Conservation (phyloP, 208 protist species). For the Leishmania major region DNA sequence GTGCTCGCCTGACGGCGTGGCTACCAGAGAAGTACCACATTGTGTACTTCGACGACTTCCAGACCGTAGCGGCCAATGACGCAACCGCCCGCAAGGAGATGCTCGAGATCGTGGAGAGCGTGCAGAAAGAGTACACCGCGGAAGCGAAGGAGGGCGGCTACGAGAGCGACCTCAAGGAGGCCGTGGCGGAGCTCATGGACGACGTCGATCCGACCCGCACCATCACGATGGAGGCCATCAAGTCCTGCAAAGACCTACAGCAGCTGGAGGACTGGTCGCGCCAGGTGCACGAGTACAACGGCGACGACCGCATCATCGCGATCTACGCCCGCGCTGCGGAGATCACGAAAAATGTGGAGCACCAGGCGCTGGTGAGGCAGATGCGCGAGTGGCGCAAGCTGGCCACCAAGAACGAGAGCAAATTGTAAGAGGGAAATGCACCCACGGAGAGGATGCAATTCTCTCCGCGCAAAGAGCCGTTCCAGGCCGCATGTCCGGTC, state of each 20-base stretch:
- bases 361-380: conserved; percentile 72
- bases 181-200: conserved; percentile 64
- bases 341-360: conserved; percentile 77
- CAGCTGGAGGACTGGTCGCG: conserved; percentile 83
- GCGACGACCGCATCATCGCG: conserved; percentile 82
- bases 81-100: conserved; percentile 67
- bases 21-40: conserved; percentile 92
- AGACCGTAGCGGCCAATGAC: conserved; percentile 87
- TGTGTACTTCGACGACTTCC: conserved; percentile 90
- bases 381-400: conserved; percentile 78
- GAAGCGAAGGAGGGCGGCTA: conserved; percentile 74
- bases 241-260: conserved; percentile 62
- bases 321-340: conserved; percentile 86
- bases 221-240: conserved; percentile 76
- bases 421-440: not conserved
- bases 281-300: conserved; percentile 89
- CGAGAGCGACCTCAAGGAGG: conserved; percentile 69
- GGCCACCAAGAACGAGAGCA: conserved; percentile 56
- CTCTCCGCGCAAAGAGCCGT: not conserved
- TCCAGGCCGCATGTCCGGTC: not conserved
- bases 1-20: conserved; percentile 80
- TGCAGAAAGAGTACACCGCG: conserved; percentile 75
- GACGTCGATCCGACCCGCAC: conserved; percentile 81
- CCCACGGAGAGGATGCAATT: not conserved
- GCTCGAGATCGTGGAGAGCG: conserved; percentile 76